Evolutionary conservation across 306 rosid species (phyloP).

Genomic region (Lathyrus tuberosus): DNA sequence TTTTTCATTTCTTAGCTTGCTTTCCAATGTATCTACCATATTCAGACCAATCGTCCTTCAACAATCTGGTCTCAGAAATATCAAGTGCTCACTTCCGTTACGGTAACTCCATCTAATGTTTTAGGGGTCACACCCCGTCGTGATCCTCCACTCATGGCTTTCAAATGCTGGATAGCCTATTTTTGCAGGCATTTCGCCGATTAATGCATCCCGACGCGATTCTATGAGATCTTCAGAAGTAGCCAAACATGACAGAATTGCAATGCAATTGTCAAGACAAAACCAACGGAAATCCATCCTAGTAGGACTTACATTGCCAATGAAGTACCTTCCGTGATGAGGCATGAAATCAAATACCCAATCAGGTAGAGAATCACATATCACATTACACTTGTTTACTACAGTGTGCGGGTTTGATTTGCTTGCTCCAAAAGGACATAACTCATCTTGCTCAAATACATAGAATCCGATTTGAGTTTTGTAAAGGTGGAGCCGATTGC

Average conservation of each 20-base stretch:
- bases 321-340: slow-evolving; percentile 73
- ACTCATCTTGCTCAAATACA: too few relatives aligned
- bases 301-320: slow-evolving; percentile 88
- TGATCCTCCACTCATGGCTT: slow-evolving; percentile 68
- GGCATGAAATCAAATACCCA: slow-evolving; percentile 93
- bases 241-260: slow-evolving; percentile 83
- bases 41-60: slow-evolving; percentile 76
- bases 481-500: too few relatives aligned
- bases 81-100: slow-evolving; percentile 82
- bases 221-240: slow-evolving; percentile 88
- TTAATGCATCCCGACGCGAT: slow-evolving; percentile 76
- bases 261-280: slow-evolving; percentile 80
- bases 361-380: slow-evolving; percentile 92
- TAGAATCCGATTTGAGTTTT: too few relatives aligned
- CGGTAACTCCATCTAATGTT: slow-evolving; percentile 93
- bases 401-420: slow-evolving; percentile 93
- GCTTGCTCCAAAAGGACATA: too few relatives aligned
- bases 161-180: slow-evolving; percentile 87
- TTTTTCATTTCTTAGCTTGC: slow-evolving; percentile 71
- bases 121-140: slow-evolving; percentile 81
- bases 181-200: slow-evolving; percentile 85
- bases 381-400: slow-evolving; percentile 83
- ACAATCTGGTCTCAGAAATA: slow-evolving; percentile 60
- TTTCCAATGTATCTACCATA: slow-evolving; percentile 76
- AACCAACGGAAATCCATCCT: slow-evolving; percentile 96